Percentiles rank a stretch among this genome's conserved stretches.
Evolutionary conservation across 805 yeast species (phyloP).

Genomic region (Wickerhamomyces ciferrii): DNA sequence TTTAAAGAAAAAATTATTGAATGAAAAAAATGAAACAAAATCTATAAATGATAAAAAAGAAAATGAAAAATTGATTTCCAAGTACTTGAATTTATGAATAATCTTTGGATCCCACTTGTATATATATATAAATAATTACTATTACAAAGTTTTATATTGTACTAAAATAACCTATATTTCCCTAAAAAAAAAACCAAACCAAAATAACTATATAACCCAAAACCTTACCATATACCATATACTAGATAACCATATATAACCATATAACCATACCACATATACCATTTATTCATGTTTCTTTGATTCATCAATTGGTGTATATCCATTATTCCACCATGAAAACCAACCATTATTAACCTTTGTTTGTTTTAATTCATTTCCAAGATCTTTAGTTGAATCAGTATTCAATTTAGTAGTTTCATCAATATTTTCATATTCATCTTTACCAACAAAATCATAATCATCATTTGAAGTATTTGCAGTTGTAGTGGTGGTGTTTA

Average conservation of each 20-base stretch:
- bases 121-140: too few relatives aligned
- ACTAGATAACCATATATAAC: too few relatives aligned
- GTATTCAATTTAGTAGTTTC: not conserved
- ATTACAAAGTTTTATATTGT: too few relatives aligned
- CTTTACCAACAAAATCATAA: constrained; percentile 40
- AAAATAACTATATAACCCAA: too few relatives aligned
- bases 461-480: constrained; percentile 19
- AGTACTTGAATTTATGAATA: constrained; percentile 12
- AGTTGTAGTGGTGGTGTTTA: not conserved
- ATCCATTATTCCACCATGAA: not conserved
- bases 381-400: too few relatives aligned
- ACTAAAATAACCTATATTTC: not conserved
- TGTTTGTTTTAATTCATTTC: not conserved
- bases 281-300: not conserved
- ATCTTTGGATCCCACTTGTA: not conserved
- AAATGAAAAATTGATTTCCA: constrained; percentile 17
- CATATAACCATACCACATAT: not conserved
- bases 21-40: constrained; percentile 28
- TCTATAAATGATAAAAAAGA: constrained; percentile 12
- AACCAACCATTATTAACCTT: not conserved
- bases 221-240: too few relatives aligned
- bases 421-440: constrained; percentile 11
- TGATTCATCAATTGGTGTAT: not conserved
- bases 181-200: not conserved
- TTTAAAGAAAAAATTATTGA: constrained; percentile 39